Conservation (phyloP, 345 rosid species). For the Garcia nutans region DNA sequence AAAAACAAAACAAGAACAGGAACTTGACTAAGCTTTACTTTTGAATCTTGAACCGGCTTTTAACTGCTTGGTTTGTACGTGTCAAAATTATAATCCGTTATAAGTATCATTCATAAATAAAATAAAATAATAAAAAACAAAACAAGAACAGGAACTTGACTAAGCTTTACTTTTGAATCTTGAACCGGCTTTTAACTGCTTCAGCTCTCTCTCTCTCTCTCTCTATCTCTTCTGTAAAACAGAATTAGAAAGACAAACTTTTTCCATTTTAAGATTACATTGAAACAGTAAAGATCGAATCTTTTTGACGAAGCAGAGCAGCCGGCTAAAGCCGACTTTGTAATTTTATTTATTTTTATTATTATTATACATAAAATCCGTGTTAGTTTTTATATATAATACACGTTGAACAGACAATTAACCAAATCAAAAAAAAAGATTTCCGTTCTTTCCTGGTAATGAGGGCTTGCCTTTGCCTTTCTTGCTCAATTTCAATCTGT, state of each 20-base stretch:
- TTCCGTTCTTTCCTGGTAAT: constrained; percentile 18
- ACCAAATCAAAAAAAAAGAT: neutral
- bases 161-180: neutral
- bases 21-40: neutral
- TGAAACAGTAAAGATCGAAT: neutral
- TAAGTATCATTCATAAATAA: neutral
- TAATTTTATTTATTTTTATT: neutral
- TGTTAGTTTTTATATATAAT: neutral
- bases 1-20: neutral
- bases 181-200: constrained; percentile 9
- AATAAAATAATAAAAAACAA: neutral
- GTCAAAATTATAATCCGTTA: constrained; percentile 19
- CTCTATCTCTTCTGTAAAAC: neutral
- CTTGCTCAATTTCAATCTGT: neutral
- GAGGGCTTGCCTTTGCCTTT: neutral
- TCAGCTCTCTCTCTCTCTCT: neutral
- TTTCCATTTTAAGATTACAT: neutral
- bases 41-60: constrained; percentile 7
- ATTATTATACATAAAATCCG: too few species aligned
- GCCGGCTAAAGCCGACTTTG: constrained; percentile 26
- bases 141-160: neutral
- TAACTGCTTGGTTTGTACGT: neutral
- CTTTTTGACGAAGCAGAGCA: constrained; percentile 17
- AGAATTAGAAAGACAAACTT: neutral
- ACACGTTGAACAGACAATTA: constrained; percentile 45